Conservation (phyloP, 2,329 filamentous ascomycete genomes). For the Massarina eburnea region DNA sequence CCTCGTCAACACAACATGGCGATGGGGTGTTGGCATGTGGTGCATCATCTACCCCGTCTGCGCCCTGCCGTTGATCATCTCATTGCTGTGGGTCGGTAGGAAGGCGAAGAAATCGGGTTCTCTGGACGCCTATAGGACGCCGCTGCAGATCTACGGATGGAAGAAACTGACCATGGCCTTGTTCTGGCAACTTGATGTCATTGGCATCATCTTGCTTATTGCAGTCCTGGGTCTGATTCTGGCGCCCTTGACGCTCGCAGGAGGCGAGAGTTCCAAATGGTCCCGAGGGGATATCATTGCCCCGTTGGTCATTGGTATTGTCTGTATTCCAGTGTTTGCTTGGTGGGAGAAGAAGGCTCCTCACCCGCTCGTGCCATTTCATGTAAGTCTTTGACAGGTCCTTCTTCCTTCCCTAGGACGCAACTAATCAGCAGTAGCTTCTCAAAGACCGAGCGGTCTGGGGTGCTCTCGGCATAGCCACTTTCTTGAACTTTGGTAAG, state of each 20-base stretch:
- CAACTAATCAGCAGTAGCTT: conserved; percentile 33
- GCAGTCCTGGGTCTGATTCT: conserved; percentile 52
- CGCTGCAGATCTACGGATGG: conserved; percentile 47
- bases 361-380: conserved; percentile 62
- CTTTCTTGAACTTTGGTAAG: conserved; percentile 20
- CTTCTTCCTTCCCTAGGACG: background rate
- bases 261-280: conserved; percentile 54
- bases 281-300: conserved; percentile 53
- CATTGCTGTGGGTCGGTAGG: conserved; percentile 53
- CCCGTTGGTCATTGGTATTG: conserved; percentile 55
- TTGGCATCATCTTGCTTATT: conserved; percentile 53
- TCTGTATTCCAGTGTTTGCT: conserved; percentile 53
- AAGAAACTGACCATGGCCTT: conserved; percentile 46
- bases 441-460: conserved; percentile 67
- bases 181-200: conserved; percentile 58
- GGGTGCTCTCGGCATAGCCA: conserved; percentile 62
- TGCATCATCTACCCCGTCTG: conserved; percentile 59
- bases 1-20: conserved; percentile 55
- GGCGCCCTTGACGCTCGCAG: conserved; percentile 58
- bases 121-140: conserved; percentile 49
- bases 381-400: conserved; percentile 26
- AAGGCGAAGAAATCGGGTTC: conserved; percentile 57
- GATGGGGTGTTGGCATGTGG: conserved; percentile 66
- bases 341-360: conserved; percentile 57
- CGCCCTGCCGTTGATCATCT: conserved; percentile 57